These are phyloP conservation scores for Mycena olivaceomarginata DNA, from an alignment of 768 basidiomycete species.

Conservation along the genomic window DNA sequence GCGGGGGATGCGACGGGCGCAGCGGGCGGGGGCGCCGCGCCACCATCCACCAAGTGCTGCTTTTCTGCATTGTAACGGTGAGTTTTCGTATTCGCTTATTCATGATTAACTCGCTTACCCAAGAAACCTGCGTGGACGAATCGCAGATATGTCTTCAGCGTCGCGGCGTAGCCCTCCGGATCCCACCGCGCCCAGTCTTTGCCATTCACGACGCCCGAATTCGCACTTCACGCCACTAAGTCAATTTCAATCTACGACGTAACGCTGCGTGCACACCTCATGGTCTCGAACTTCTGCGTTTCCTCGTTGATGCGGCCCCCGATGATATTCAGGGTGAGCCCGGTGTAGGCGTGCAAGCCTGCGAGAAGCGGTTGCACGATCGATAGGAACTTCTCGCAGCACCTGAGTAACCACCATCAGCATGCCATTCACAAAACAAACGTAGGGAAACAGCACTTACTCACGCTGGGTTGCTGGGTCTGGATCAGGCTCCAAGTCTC, in stretches of 20 bases:
- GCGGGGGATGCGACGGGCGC: no score
- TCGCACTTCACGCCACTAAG: neutral
- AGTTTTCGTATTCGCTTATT: neutral
- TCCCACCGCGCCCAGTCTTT: constrained; percentile 20
- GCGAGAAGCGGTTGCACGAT: neutral
- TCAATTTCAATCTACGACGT: no score
- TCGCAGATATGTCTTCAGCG: neutral
- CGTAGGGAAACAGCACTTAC: neutral
- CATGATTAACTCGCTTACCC: neutral
- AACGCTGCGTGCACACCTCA: neutral
- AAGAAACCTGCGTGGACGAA: constrained; percentile 4
- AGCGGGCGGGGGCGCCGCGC: no score
- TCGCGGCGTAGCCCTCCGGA: neutral
- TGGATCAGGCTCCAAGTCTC: neutral
- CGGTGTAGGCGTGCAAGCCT: constrained; percentile 5
- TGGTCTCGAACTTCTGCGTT: neutral
- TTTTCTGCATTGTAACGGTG: no score
- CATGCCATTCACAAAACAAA: no score
- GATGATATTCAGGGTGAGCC: constrained; percentile 3
- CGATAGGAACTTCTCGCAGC: neutral
- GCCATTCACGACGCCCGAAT: neutral
- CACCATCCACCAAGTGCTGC: no score
- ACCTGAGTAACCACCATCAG: neutral
- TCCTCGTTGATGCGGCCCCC: neutral
- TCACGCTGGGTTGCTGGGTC: neutral